Evolutionary conservation across 2,329 filamentous ascomycete species (phyloP).

Genomic region (Aspergillus phoenicis): DNA sequence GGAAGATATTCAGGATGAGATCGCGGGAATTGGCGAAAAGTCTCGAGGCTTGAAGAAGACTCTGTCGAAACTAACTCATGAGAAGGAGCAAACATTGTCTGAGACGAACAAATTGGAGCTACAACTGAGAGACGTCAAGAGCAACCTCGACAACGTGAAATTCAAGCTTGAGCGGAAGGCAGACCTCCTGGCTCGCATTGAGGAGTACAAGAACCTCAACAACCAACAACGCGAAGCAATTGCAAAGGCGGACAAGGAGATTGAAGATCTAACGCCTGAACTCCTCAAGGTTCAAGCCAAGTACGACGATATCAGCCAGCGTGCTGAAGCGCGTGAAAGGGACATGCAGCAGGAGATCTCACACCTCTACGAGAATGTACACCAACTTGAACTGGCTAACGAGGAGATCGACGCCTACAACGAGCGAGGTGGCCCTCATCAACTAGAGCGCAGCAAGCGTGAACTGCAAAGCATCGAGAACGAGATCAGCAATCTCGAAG

Average conservation of each 20-base stretch:
- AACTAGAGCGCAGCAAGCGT: conserved; percentile 68
- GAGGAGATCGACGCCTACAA: conserved; percentile 79
- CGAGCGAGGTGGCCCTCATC: conserved; percentile 70
- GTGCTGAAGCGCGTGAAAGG: conserved; percentile 72
- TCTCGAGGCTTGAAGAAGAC: conserved; percentile 64
- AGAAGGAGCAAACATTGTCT: conserved; percentile 71
- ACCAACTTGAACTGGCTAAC: conserved; percentile 74
- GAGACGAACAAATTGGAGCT: conserved; percentile 72
- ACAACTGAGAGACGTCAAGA: conserved; percentile 72
- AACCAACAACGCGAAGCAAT: conserved; percentile 70
- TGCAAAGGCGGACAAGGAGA: conserved; percentile 68
- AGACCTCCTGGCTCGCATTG: conserved; percentile 69
- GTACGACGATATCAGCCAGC: conserved; percentile 74
- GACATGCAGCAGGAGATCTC: conserved; percentile 71
- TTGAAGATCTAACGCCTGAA: conserved; percentile 73
- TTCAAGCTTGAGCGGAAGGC: conserved; percentile 82
- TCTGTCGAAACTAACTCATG: conserved; percentile 66
- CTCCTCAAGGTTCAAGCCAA: conserved; percentile 74
- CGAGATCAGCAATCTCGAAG: conserved; percentile 66
- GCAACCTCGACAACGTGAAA: conserved; percentile 69
- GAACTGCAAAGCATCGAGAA: conserved; percentile 70
- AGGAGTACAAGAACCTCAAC: conserved; percentile 70
- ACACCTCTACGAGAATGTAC: conserved; percentile 71
- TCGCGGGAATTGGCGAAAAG: conserved; percentile 68
- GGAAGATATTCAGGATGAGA: conserved; percentile 80